Conservation (phyloP, 176 grass and related monocot genomes). For the Tillandsia leiboldiana region DNA sequence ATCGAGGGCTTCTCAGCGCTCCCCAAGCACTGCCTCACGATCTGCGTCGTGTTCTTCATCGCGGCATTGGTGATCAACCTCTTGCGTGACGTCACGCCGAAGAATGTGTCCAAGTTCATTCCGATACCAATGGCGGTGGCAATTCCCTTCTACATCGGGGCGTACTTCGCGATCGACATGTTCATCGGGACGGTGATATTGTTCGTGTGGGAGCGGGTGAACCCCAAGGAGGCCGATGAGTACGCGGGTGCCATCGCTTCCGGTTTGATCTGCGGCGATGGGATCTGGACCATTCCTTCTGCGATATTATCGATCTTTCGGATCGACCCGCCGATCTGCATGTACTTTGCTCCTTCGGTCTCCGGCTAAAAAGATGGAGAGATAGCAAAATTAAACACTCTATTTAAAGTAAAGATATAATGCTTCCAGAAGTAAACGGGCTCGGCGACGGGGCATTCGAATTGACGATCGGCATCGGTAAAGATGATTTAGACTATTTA, state of each 20-base stretch:
- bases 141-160: slow-evolving; percentile 86
- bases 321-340: slow-evolving; percentile 75
- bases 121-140: slow-evolving; percentile 84
- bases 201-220: slow-evolving; percentile 64
- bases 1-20: slow-evolving; percentile 57
- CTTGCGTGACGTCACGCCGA: slow-evolving; percentile 32
- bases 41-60: slow-evolving; percentile 55
- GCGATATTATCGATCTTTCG: slow-evolving; percentile 62
- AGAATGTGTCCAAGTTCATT: slow-evolving; percentile 51
- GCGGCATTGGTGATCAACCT: slow-evolving; percentile 55
- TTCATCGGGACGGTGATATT: slow-evolving; percentile 65
- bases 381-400: neutral
- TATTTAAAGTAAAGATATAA: neutral
- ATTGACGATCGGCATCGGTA: too few species aligned
- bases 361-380: slow-evolving; percentile 14
- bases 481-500: too few species aligned
- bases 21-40: slow-evolving; percentile 57
- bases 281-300: slow-evolving; percentile 81
- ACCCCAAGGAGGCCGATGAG: slow-evolving; percentile 55
- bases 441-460: too few species aligned
- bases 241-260: slow-evolving; percentile 55
- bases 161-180: slow-evolving; percentile 86
- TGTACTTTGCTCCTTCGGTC: slow-evolving; percentile 56
- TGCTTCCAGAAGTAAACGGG: too few species aligned
- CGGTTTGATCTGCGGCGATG: slow-evolving; percentile 82